Evolutionary conservation across 306 rosid species (phyloP), one percentile per base, ranked within the genome.

Genomic region (Dalbergia cultrata): DNA sequence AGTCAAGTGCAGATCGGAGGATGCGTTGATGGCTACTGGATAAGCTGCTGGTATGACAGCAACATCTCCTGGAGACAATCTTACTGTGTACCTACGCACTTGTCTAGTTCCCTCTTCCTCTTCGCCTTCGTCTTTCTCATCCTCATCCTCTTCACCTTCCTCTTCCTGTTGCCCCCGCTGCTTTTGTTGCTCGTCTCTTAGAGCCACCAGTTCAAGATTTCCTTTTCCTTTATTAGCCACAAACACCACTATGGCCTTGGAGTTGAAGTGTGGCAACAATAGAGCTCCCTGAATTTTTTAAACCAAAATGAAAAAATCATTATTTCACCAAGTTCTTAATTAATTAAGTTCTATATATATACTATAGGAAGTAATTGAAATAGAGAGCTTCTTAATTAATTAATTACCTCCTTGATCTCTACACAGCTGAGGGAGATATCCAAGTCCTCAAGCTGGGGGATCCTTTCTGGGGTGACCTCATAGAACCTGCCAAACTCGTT

Each of bases 11-110:
- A 85, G 65, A 9, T 81, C 16, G 3, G 82, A 33, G 14, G 83
- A 50, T 34, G 93, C 88, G 7, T 64, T 64, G 41, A 83, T 0
- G 5, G 85, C 68, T 9, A 87, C 16, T 6, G 89, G 93, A 54
- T 83, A 69, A 68, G 79, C 80, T 37, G 87, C 72, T 0, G 90
- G 90, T 19, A 83, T 14, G 2, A 87, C 33, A 0, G 81, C 13
- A 18, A 81, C 62, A 12, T 86, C 88, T 1, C 80, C 67, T 5
- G 4, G n/a, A 7, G 75, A 47, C 60, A 89, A 41, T 0, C n/a
- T 65, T 0, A 87, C 86, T 2, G 7, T n/a, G 14, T 81, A 54
- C 61, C 84, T 79, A 3, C 41, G 63, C 3, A 85, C 54, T n/a
- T 69, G 52, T 0, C 69, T 49, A n/a, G 79, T 10, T 16, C 26